Evolutionary conservation across 371 early-diverging fungal species (phyloP).

Genomic region (Mortierella sp.): DNA sequence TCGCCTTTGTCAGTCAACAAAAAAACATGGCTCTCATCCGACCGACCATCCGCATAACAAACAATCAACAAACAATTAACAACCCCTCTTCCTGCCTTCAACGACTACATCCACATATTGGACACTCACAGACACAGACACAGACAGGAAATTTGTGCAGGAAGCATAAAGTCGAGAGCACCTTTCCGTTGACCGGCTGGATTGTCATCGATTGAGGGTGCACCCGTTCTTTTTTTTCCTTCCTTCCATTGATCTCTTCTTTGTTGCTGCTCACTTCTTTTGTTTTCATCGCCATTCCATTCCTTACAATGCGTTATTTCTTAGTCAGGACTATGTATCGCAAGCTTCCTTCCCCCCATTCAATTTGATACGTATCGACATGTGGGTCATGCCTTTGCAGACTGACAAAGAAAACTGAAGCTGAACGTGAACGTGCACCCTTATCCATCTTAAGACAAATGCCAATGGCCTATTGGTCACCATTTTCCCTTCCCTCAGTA

Average conservation of each 20-base stretch:
- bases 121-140: no score
- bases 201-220: slow-evolving; percentile 1
- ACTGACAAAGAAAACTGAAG: no score
- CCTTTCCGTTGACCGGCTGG: not conserved
- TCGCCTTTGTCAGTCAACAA: not conserved
- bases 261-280: not conserved
- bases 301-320: not conserved
- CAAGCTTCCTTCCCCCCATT: no score
- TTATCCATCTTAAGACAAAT: not conserved
- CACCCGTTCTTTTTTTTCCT: not conserved
- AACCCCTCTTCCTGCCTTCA: not conserved
- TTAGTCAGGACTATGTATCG: not conserved
- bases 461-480: not conserved
- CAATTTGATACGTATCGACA: no score
- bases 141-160: not conserved
- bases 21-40: not conserved
- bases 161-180: not conserved
- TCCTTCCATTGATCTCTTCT: not conserved
- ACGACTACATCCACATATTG: not conserved
- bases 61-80: not conserved
- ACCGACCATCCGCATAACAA: not conserved
- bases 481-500: not conserved
- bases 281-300: not conserved
- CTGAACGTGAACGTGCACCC: no score
- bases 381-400: no score